Percentiles rank a stretch among this genome's conserved stretches.
These are phyloP conservation scores for Monosporozyma servazzii DNA, from an alignment of 805 yeast genomes.

Conservation along the genomic window DNA sequence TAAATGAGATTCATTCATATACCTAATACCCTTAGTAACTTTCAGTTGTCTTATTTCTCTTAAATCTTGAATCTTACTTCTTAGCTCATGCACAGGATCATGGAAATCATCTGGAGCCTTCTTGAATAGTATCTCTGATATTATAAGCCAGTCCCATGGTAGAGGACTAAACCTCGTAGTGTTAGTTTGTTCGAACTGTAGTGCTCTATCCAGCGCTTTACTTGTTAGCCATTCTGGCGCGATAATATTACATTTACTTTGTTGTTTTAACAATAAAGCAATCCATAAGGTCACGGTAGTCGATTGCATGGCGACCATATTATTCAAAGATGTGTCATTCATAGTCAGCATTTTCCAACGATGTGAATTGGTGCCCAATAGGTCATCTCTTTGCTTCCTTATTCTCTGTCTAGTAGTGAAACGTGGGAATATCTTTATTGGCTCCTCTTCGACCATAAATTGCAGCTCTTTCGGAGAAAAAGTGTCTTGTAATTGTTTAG, in stretches of 20 bases:
- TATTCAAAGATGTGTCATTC: slow-evolving; percentile 24
- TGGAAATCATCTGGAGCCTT: slow-evolving; percentile 71
- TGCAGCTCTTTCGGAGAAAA: slow-evolving; percentile 71
- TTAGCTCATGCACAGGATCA: slow-evolving; percentile 61
- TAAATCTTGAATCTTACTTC: slow-evolving; percentile 70
- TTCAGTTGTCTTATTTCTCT: slow-evolving; percentile 76
- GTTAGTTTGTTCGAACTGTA: slow-evolving; percentile 56
- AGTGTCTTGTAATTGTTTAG: slow-evolving; percentile 42
- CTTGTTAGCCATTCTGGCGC: slow-evolving; percentile 78
- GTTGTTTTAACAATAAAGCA: slow-evolving; percentile 73
- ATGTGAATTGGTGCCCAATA: background rate
- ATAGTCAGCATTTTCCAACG: slow-evolving; percentile 32
- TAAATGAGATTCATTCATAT: slow-evolving; percentile 73
- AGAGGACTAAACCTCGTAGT: slow-evolving; percentile 54
- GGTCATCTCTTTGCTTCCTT: slow-evolving; percentile 4
- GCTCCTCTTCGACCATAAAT: slow-evolving; percentile 77
- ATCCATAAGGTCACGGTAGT: slow-evolving; percentile 77
- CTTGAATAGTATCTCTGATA: slow-evolving; percentile 56
- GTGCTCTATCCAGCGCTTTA: slow-evolving; percentile 42
- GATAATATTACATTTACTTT: slow-evolving; percentile 74
- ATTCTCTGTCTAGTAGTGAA: slow-evolving; percentile 25
- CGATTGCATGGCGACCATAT: slow-evolving; percentile 51
- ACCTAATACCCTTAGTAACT: slow-evolving; percentile 67
- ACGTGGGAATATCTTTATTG: slow-evolving; percentile 67
- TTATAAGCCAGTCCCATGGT: slow-evolving; percentile 87